Percentiles rank a stretch among this genome's conserved stretches.
Conservation (phyloP, 2,329 filamentous ascomycete genomes). For the Colletotrichum liaoningense region DNA sequence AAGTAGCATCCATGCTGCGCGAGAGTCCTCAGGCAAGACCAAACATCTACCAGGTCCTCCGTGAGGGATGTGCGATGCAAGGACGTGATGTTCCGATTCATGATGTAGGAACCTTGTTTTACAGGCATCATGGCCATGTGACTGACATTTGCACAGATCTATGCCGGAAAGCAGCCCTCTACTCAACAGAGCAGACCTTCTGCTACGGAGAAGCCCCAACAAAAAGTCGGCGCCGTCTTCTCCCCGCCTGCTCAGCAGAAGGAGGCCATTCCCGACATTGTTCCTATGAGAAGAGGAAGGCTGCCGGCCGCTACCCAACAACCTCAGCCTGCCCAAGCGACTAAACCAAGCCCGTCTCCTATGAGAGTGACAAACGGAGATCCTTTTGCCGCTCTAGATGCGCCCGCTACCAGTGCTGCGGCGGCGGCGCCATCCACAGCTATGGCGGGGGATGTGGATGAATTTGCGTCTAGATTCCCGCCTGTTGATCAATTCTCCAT, state of each 20-base stretch:
- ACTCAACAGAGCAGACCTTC: conserved; percentile 68
- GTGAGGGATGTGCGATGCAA: conserved; percentile 89
- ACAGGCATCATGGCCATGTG: conserved; percentile 23
- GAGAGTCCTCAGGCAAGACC: conserved; percentile 84
- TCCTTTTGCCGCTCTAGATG: conserved; percentile 91
- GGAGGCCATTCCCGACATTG: conserved; percentile 85
- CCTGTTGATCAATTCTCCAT: conserved; percentile 94
- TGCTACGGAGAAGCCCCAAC: conserved; percentile 61
- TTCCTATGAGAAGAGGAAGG: conserved; percentile 91
- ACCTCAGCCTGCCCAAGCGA: conserved; percentile 56
- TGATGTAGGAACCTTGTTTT: conserved; percentile 72
- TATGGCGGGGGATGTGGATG: conserved; percentile 69
- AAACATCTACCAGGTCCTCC: conserved; percentile 93
- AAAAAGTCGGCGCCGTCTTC: conserved; percentile 82
- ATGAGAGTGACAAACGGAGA: conserved; percentile 78
- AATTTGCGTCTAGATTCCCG: conserved; percentile 87
- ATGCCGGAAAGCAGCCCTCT: conserved; percentile 71
- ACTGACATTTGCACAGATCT: conserved; percentile 69
- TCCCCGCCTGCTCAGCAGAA: conserved; percentile 78
- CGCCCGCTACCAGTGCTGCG: conserved; percentile 58
- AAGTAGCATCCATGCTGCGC: conserved; percentile 84
- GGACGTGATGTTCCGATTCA: conserved; percentile 87
- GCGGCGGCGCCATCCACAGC: conserved; percentile 34
- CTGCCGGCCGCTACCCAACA: conserved; percentile 59
- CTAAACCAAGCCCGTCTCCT: conserved; percentile 74